Evolutionary conservation across 805 yeast species (phyloP), one percentile per base, ranked within the genome.

Genomic region (Yarrowia deformans): DNA sequence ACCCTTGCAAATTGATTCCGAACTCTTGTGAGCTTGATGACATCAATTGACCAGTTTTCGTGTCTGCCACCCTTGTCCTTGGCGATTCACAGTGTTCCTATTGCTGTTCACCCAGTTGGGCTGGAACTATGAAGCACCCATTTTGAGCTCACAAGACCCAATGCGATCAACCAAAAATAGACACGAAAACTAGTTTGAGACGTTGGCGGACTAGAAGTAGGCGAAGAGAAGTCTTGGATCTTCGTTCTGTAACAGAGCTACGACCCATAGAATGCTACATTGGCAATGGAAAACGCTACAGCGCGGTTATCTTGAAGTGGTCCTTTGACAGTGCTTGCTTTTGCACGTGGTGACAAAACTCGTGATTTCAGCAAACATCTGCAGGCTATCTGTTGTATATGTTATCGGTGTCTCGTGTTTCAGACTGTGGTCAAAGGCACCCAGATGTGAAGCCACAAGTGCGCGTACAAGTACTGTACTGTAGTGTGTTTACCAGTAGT

Each of bases 361-460:
- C 56, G 56, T 52, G 56, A 35, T 52, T 18, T 34, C 56, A n/a
- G 56, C 56, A 52, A 52, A 52, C 56, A 18, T 52, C 56, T 52
- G 56, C 56, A 52, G 23, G 56, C 42, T 48, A 29, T 34, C 42
- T 8, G 16, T 12, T 2, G 6, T 12, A 18, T 18, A 16, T 37
- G 37, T n/a, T 13, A 6, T 10, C 16, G 10, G 13, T 2, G 8
- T 1, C 29, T 52, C 56, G 40, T 52, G 56, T 52, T 52, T 52
- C 56, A 52, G 19, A 10, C 52, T 45, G 32, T 6, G 16, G 29
- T 23, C 29, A 23, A 23, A 23, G 4, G 29, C 29, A 23, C 29
- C n/a, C 29, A 23, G 29, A 2, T 4, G 29, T 23, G 4, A 23
- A 23, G 29, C 29, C 29, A 23, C 29, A 23, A 23, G 29, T 23